A percentile compares a stretch with the other conserved stretches of the same genome.
phyloP scores from a whole-genome alignment of 2,329 filamentous ascomycete species.

The Zymoseptoria pseudotritici region DNA sequence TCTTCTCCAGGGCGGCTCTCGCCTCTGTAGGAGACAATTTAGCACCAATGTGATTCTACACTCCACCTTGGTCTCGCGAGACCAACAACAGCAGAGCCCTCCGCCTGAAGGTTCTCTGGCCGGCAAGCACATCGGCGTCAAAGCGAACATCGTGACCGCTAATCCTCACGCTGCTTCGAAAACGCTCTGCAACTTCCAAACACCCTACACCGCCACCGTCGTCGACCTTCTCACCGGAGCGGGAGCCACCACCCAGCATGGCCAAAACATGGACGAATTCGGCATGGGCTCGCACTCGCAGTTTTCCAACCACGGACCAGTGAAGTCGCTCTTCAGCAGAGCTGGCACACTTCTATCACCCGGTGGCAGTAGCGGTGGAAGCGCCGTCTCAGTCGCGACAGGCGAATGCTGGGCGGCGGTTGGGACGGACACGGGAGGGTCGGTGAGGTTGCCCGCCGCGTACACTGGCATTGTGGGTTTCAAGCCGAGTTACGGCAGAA shows the following conservation, averaged over 20 bases:
- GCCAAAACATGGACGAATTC: conserved; percentile 88
- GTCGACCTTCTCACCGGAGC: conserved; percentile 58
- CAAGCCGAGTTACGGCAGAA: conserved; percentile 83
- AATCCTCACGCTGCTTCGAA: conserved; percentile 74
- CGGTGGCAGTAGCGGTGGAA: conserved; percentile 89
- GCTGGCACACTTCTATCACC: conserved; percentile 49
- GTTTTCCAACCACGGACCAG: conserved; percentile 59
- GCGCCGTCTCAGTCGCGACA: conserved; percentile 71
- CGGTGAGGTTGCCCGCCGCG: conserved; percentile 76
- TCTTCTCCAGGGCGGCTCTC: conserved; percentile 10
- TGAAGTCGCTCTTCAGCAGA: conserved; percentile 45
- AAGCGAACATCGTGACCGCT: conserved; percentile 46
- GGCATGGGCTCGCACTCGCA: conserved; percentile 84
- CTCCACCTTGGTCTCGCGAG: neutral
- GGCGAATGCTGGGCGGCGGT: conserved; percentile 61
- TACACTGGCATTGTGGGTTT: conserved; percentile 79
- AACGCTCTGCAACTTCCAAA: conserved; percentile 60
- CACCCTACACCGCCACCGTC: conserved; percentile 77
- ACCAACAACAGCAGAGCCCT: neutral
- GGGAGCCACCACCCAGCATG: conserved; percentile 62
- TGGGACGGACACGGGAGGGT: conserved; percentile 90
- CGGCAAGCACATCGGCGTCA: conserved; percentile 39
- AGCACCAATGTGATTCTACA: neutral
- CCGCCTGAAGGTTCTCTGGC: conserved; percentile 6
- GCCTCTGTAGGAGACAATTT: conserved; percentile 7